These are phyloP conservation scores for Blastosporella zonata DNA, from an alignment of 1,284 basidiomycete species.

Conservation along the genomic window DNA sequence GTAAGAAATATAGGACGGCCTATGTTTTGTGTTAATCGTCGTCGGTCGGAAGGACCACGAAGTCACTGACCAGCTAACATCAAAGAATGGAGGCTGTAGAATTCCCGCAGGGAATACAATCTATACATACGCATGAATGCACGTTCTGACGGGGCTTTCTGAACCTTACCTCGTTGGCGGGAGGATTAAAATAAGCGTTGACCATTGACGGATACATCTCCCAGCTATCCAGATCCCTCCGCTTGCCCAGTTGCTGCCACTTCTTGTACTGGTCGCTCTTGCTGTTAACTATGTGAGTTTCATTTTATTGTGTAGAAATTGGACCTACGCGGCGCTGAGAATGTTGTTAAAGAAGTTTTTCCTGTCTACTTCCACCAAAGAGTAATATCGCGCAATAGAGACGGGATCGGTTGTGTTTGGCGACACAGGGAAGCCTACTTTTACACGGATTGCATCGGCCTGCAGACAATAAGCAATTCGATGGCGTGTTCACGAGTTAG, in stretches of 20 bases:
- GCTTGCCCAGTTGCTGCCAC: constrained; percentile 77
- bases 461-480: constrained; percentile 22
- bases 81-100: constrained; percentile 91
- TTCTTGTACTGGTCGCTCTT: constrained; percentile 56
- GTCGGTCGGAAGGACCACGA: not conserved
- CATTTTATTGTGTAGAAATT: constrained; percentile 1
- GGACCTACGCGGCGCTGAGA: constrained; percentile 57
- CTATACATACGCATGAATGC: constrained; percentile 36
- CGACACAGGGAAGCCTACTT: constrained; percentile 86
- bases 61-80: constrained; percentile 62
- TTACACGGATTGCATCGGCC: constrained; percentile 77
- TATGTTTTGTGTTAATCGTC: constrained; percentile 23
- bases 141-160: not conserved
- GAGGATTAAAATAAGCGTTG: constrained; percentile 81
- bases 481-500: not conserved
- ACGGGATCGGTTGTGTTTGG: constrained; percentile 78
- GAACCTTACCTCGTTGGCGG: constrained; percentile 65
- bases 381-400: constrained; percentile 77
- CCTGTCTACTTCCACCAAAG: constrained; percentile 59
- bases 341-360: constrained; percentile 86
- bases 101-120: constrained; percentile 98
- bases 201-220: constrained; percentile 84
- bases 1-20: constrained; percentile 87
- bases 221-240: constrained; percentile 78
- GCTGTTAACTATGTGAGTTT: constrained; percentile 31